Conservation (phyloP, 164 flowering plant species). For the Chimonanthus praecox region DNA sequence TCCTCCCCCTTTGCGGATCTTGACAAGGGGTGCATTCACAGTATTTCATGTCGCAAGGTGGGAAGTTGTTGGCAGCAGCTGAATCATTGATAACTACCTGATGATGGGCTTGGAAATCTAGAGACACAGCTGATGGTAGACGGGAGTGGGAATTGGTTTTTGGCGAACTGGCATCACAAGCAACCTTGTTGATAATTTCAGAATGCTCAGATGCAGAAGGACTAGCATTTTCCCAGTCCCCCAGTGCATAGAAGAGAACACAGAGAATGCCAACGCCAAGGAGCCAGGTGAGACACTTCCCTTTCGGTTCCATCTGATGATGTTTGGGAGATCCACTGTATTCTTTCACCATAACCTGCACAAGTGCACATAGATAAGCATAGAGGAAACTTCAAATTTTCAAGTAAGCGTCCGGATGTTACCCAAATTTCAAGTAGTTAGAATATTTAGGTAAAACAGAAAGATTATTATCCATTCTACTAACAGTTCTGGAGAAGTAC, state of each 20-base stretch:
- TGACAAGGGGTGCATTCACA: conserved; percentile 94
- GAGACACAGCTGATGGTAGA: conserved; percentile 18
- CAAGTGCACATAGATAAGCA: background rate
- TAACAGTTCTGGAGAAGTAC: background rate
- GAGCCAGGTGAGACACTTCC: conserved; percentile 64
- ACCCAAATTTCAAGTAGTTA: background rate
- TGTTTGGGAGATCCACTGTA: conserved; percentile 71
- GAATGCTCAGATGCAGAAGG: conserved; percentile 27
- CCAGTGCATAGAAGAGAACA: conserved; percentile 61
- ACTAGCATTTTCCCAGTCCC: conserved; percentile 63
- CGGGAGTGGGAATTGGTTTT: background rate
- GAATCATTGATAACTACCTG: conserved; percentile 36
- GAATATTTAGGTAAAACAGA: no score
- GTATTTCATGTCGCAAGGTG: conserved; percentile 58
- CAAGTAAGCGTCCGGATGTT: background rate
- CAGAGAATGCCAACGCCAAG: conserved; percentile 71
- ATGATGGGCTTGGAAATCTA: conserved; percentile 83
- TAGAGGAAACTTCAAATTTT: background rate
- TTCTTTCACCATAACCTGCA: conserved; percentile 63
- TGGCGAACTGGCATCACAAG: conserved; percentile 23
- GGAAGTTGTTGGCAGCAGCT: conserved; percentile 16
- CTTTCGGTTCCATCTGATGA: conserved; percentile 51
- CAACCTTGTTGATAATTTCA: conserved; percentile 27
- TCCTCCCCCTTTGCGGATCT: conserved; percentile 54
- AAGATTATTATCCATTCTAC: background rate